Evolutionary conservation across 2,329 filamentous ascomycete species (phyloP), one percentile per base, ranked within the genome.

Genomic region (Fusarium sp.): DNA sequence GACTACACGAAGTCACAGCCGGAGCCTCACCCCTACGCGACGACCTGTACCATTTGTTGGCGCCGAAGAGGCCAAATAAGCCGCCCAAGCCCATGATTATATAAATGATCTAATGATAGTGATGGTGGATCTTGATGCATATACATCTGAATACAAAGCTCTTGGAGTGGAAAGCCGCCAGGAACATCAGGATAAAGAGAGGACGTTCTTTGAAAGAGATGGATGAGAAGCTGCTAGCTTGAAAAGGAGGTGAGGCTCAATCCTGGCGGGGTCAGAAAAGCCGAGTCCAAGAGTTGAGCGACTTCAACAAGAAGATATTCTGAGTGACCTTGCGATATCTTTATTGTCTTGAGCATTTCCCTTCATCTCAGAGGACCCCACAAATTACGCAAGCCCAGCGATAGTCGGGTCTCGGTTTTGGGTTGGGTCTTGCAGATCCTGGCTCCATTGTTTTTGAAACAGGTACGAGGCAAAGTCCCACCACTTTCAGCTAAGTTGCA

Each of bases 41-140:
- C 83, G 84, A 70, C 80, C 82, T 47, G 83, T 80, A 20, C 81
- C 81, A 18, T 79, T 83, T 41, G 79, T 76, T 63, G 84, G 83
- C 68, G 74, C 79, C 70, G 80, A 81, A 72, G 74, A 78, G 64
- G 51, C 66, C 35, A 66, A 67, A 55, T 74, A 64, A 65, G 60
- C 24, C n/a, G 13, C 30, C 39, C 26, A 30, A 24, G 15, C 42
- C 50, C 57, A 48, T 28, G 26, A 56, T 48, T 64, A 35, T 39
- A 62, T 73, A 59, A 66, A 75, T 47, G 68, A 69, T 73, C 32
- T 68, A 70, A 75, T 73, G 72, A 73, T 22, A 53, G 47, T 42
- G 59, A 63, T 69, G 55, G 39, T 47, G 28, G 64, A 62, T 62
- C 55, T 67, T 60, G 42, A 66, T 65, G 55, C 28, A 45, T 56